Base-by-base conservation (phyloP, 2,329 filamentous ascomycete genomes). In the Diaporthe destruens region DNA sequence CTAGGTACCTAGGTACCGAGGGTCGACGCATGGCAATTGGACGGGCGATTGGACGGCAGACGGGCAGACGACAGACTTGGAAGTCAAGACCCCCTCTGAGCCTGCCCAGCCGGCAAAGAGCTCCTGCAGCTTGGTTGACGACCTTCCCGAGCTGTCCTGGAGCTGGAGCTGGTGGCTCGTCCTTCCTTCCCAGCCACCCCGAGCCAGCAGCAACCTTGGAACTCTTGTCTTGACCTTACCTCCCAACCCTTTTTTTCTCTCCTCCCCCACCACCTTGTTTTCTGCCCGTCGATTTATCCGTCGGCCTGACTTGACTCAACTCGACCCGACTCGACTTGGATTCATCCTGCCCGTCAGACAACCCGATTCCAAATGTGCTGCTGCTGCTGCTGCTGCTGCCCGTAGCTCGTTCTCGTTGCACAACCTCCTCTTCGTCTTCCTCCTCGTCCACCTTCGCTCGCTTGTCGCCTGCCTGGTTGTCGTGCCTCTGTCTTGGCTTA, bases 211-310 rank as follows among this genome's bases (percentile, higher is more conserved):
- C 61, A n/a, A n/a, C n/a, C n/a, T n/a, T n/a, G n/a, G n/a, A n/a
- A n/a, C n/a, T n/a, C n/a, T n/a, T n/a, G n/a, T 2, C n/a, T 23
- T 36, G 34, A 36, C 34, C 34, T 36, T 12, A 12, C 29, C 61
- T 51, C n/a, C n/a, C 61, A 66, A 66, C 32, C 61, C 29, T 66
- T 66, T 36, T 20, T 8, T 11, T 36, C 59, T 36, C 34, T 36
- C 36, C 11, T 12, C 12, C 61, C 61, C 61, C 61, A 66, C 61
- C 61, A 66, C 47, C 61, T 29, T 66, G n/a, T 66, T 66, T 66
- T 53, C 47, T 66, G 20, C 12, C 20, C 47, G 57, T 9, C n/a
- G 47, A 39, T 51, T 51, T 36, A 11, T 65, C 47, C n/a, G 20
- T 34, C 16, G 6, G 23, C 23, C 9, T 18, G 14, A 6, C 14